Conservation (phyloP, 192 early-diverging fungal species). For the Gaertneriomyces semiglobifer region DNA sequence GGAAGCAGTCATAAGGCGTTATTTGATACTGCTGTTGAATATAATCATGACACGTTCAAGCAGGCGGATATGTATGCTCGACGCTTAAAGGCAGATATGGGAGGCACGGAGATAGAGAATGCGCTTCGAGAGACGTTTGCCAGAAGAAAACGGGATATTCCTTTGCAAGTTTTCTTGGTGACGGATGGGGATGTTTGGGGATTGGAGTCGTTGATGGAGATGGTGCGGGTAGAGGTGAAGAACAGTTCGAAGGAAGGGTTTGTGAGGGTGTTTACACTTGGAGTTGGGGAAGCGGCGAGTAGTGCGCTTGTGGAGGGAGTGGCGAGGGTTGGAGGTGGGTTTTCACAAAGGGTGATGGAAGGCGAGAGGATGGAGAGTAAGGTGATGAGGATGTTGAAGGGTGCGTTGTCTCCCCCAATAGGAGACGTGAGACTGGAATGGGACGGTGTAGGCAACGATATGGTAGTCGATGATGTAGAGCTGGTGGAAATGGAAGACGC, state of each 20-base stretch:
- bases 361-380: slow-evolving; percentile 1
- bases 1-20: not conserved
- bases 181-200: not conserved
- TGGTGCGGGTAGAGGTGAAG: not conserved
- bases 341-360: not conserved
- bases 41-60: slow-evolving; percentile 1
- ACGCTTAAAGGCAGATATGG: not conserved
- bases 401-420: not conserved
- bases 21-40: not conserved
- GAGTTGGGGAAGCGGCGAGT: not conserved
- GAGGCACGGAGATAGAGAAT: not conserved
- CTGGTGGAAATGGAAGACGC: not conserved
- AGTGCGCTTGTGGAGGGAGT: slow-evolving; percentile 1
- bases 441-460: not conserved
- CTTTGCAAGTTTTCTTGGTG: not conserved
- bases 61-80: not conserved
- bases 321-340: not conserved
- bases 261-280: not conserved
- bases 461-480: not conserved
- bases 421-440: not conserved
- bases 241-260: not conserved
- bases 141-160: not conserved
- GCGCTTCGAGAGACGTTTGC: not conserved
- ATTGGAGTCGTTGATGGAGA: not conserved
- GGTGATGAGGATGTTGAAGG: slow-evolving; percentile 1